Conservation (phyloP, 2,329 filamentous ascomycete species). For the Alternaria incomplexa region DNA sequence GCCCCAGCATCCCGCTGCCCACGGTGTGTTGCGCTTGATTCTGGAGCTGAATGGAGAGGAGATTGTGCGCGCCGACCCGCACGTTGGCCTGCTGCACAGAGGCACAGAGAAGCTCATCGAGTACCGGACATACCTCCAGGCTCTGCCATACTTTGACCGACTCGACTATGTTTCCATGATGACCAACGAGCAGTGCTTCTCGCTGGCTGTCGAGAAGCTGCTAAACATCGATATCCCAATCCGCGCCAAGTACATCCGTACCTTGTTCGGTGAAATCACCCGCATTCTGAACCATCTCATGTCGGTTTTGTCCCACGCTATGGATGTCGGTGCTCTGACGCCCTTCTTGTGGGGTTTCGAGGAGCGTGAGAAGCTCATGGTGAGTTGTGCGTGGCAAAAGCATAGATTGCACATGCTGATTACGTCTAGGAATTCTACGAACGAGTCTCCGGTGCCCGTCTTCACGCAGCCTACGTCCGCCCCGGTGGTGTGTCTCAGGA, state of each 20-base stretch:
- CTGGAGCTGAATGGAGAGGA: slow-evolving; percentile 97
- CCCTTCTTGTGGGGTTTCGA: slow-evolving; percentile 99
- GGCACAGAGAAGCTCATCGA: slow-evolving; percentile 99
- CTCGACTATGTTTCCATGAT: slow-evolving; percentile 99
- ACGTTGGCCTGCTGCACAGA: slow-evolving; percentile 93
- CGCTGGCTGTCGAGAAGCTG: slow-evolving; percentile 95
- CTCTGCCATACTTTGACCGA: slow-evolving; percentile 97
- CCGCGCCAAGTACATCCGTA: slow-evolving; percentile 95
- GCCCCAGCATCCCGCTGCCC: slow-evolving; percentile 96
- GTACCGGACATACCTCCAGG: slow-evolving; percentile 99
- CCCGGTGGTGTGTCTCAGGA: slow-evolving; percentile 97
- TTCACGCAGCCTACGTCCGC: slow-evolving; percentile 95
- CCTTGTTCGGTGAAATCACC: slow-evolving; percentile 93
- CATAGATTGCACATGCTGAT: slow-evolving; percentile 12
- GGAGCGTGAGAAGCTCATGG: slow-evolving; percentile 99
- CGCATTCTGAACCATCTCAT: slow-evolving; percentile 96
- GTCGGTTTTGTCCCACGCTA: slow-evolving; percentile 95
- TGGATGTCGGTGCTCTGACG: slow-evolving; percentile 97
- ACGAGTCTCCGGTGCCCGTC: slow-evolving; percentile 95
- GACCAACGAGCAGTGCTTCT: slow-evolving; percentile 99
- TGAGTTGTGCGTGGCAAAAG: slow-evolving; percentile 51
- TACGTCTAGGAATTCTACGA: slow-evolving; percentile 91
- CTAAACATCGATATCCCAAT: slow-evolving; percentile 96
- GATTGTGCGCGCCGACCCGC: slow-evolving; percentile 93
- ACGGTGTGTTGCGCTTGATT: slow-evolving; percentile 97